Conservation (phyloP, 2,329 filamentous ascomycete genomes). For the Hirsutella minnesotensis region DNA sequence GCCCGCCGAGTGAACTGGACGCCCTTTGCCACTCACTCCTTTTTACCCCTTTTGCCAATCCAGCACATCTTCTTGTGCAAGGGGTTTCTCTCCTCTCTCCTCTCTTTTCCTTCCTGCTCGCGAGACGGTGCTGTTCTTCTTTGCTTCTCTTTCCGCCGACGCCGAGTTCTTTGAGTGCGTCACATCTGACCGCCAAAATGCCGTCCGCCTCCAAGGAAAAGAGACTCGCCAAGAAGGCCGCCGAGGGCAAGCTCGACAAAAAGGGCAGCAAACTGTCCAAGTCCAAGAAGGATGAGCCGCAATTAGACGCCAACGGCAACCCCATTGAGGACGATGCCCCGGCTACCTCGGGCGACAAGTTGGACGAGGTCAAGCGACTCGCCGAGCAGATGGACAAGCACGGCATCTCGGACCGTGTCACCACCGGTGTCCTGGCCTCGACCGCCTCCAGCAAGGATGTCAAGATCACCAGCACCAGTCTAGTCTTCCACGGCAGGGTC, state of each 20-base stretch:
- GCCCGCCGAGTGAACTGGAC: background rate
- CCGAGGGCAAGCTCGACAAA: constrained; percentile 58
- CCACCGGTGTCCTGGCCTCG: constrained; percentile 89
- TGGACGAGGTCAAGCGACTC: constrained; percentile 75
- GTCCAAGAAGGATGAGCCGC: constrained; percentile 58
- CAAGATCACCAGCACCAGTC: constrained; percentile 86
- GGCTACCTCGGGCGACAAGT: constrained; percentile 59
- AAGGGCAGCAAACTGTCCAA: constrained; percentile 62
- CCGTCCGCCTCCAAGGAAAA: constrained; percentile 61
- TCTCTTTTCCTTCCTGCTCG: background rate
- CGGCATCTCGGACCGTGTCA: constrained; percentile 93
- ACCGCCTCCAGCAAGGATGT: constrained; percentile 79
- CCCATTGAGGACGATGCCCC: constrained; percentile 46
- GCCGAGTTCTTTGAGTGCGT: background rate
- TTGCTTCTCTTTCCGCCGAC: constrained; percentile 1
- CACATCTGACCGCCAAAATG: constrained; percentile 34
- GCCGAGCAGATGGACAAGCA: constrained; percentile 91
- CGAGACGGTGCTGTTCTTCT: background rate
- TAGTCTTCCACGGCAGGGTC: constrained; percentile 97
- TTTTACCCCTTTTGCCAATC: background rate
- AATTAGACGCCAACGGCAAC: constrained; percentile 53
- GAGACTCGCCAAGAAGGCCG: constrained; percentile 59
- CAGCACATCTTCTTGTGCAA: background rate
- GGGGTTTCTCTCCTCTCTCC: background rate
- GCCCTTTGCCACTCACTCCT: background rate